phyloP scores from a whole-genome alignment of 257 asterid species.

The Perilla frutescens region DNA sequence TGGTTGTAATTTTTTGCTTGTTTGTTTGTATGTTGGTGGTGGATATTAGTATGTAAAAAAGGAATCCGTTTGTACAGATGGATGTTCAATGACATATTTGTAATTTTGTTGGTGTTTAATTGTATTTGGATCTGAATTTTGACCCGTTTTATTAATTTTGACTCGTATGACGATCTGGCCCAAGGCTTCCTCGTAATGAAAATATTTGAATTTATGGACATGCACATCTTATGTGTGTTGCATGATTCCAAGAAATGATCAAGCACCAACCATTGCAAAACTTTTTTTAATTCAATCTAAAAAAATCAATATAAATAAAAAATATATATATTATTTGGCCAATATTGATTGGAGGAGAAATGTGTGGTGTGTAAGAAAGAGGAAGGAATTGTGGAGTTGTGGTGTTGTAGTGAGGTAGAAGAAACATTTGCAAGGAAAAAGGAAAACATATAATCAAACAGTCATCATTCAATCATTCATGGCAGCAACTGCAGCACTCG shows the following conservation, averaged over 20 bases:
- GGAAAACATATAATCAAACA: background rate
- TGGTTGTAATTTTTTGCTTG: background rate
- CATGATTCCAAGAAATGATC: too few species aligned
- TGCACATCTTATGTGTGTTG: too few species aligned
- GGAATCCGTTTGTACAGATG: background rate
- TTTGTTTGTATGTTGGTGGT: background rate
- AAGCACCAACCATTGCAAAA: too few species aligned
- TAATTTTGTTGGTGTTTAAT: too few species aligned
- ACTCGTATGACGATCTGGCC: too few species aligned
- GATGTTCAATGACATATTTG: background rate
- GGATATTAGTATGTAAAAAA: background rate
- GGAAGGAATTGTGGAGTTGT: background rate
- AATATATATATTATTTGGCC: too few species aligned
- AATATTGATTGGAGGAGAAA: background rate
- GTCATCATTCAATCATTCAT: background rate
- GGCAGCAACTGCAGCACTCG: conserved; percentile 12
- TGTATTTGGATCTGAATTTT: too few species aligned
- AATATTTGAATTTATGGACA: too few species aligned
- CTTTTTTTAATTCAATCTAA: too few species aligned
- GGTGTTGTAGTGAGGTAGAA: background rate
- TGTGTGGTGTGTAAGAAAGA: background rate
- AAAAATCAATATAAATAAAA: too few species aligned
- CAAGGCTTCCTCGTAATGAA: too few species aligned
- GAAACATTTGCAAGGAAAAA: background rate
- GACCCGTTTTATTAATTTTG: too few species aligned